Evolutionary conservation across 495 filamentous ascomycete species (phyloP).

Genomic region (Trichocladium uniseriatum): DNA sequence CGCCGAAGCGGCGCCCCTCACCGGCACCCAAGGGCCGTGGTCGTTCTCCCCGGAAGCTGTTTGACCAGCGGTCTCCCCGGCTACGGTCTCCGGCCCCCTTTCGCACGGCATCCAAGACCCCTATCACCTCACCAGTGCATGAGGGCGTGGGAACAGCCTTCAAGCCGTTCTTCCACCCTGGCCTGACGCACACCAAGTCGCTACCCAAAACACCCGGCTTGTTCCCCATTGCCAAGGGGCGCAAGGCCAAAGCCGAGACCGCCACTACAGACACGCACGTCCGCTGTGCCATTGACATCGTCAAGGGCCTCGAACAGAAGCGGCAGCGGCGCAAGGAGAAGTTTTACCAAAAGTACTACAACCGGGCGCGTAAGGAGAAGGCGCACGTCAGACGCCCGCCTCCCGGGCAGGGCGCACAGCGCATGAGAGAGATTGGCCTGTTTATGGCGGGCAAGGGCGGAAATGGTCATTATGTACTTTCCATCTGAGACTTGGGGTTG

Average conservation of each 20-base stretch:
- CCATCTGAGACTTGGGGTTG: constrained; percentile 43
- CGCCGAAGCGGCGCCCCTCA: constrained; percentile 38
- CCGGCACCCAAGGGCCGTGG: constrained; percentile 40
- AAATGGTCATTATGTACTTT: constrained; percentile 70
- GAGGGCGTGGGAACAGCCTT: constrained; percentile 33
- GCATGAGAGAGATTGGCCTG: constrained; percentile 89
- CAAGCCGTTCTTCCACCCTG: constrained; percentile 52
- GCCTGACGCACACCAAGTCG: constrained; percentile 65
- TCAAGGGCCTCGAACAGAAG: constrained; percentile 91
- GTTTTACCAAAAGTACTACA: constrained; percentile 67
- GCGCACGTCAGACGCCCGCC: constrained; percentile 41
- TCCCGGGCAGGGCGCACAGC: constrained; percentile 80
- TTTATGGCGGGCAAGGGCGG: constrained; percentile 73
- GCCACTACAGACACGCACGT: constrained; percentile 40
- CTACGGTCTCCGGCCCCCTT: constrained; percentile 54
- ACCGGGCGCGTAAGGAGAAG: constrained; percentile 43
- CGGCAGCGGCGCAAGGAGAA: constrained; percentile 85
- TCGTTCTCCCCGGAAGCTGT: constrained; percentile 51
- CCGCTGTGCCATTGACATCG: constrained; percentile 89
- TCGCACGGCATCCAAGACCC: constrained; percentile 30
- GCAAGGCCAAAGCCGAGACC: constrained; percentile 21
- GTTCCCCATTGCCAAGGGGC: constrained; percentile 45
- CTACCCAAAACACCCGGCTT: constrained; percentile 63
- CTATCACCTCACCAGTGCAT: constrained; percentile 34
- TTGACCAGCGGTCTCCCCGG: constrained; percentile 56